Percentiles rank a stretch among this genome's conserved stretches.
These are phyloP conservation scores for Plasmodium sp. DNA, from an alignment of 169 alveolate species.

Conservation along the genomic window DNA sequence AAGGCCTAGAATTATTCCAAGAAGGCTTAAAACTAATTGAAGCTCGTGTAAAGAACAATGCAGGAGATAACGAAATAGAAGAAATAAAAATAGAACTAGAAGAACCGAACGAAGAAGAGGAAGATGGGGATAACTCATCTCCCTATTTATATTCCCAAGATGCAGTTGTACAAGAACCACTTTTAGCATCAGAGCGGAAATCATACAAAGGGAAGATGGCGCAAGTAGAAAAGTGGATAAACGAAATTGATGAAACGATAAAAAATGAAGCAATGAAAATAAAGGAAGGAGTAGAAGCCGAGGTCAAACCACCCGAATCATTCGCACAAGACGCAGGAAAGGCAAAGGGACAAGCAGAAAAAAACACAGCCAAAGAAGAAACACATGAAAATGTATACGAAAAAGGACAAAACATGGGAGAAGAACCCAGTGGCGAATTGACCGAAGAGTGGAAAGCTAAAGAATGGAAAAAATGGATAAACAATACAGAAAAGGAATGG, in stretches of 20 bases:
- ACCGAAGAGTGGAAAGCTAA: neutral
- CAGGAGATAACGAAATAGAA: conserved; percentile 6
- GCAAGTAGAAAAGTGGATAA: conserved; percentile 32
- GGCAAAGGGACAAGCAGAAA: neutral
- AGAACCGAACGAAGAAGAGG: neutral
- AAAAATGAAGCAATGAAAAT: conserved; percentile 8
- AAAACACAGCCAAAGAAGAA: neutral
- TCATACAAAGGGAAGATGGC: neutral
- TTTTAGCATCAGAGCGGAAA: neutral
- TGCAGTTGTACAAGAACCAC: neutral
- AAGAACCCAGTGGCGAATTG: neutral
- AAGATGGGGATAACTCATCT: neutral
- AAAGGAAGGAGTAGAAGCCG: conserved; percentile 9
- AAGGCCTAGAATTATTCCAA: conserved; percentile 31
- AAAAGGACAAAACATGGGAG: neutral
- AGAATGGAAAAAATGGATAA: conserved; percentile 33
- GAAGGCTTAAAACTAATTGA: conserved; percentile 40
- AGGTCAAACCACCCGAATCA: neutral
- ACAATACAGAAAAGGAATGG: conserved; percentile 9
- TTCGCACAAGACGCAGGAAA: neutral
- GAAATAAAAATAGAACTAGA: conserved; percentile 34
- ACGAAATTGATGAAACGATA: neutral
- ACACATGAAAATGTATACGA: neutral
- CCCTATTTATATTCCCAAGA: neutral
- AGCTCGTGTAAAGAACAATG: neutral